Evolutionary conservation across 257 asterid species (phyloP).

Genomic region (Lycium barbarum): DNA sequence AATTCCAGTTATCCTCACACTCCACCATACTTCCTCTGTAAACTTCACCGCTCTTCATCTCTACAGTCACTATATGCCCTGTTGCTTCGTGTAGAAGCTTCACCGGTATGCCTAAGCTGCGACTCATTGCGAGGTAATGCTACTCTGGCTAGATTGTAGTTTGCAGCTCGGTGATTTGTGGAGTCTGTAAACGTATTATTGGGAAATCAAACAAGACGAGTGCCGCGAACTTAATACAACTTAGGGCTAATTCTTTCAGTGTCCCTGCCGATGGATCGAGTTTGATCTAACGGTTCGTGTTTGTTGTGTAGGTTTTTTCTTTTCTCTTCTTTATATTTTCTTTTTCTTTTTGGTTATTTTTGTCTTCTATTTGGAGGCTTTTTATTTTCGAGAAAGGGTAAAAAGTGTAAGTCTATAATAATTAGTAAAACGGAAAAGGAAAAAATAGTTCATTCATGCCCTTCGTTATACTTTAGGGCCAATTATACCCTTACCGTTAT

Average conservation of each 20-base stretch:
- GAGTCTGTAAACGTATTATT: not conserved
- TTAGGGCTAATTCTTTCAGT: slow-evolving; percentile 4
- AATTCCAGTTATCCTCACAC: slow-evolving; percentile 65
- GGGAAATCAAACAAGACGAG: slow-evolving; percentile 9
- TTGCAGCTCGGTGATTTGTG: not conserved
- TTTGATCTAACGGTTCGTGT: slow-evolving; percentile 22
- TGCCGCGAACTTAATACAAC: slow-evolving; percentile 7
- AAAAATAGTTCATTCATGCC: too few species aligned
- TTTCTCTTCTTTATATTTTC: not conserved
- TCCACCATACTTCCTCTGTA: slow-evolving; percentile 89
- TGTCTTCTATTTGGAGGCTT: not conserved
- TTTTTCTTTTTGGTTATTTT: not conserved
- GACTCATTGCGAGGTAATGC: slow-evolving; percentile 59
- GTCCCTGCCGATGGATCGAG: slow-evolving; percentile 9
- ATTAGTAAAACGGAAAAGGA: too few species aligned
- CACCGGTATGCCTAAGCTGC: slow-evolving; percentile 96
- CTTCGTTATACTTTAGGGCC: too few species aligned
- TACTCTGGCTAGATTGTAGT: not conserved
- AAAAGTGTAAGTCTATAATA: too few species aligned
- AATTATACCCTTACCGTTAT: too few species aligned
- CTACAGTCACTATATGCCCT: slow-evolving; percentile 93
- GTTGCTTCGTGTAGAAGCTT: slow-evolving; percentile 98
- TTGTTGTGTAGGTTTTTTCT: not conserved
- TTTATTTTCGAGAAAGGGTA: not conserved
- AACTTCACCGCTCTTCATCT: slow-evolving; percentile 90